Base-by-base conservation (phyloP, 495 filamentous ascomycete genomes). In the Penicillium cataractarum region DNA sequence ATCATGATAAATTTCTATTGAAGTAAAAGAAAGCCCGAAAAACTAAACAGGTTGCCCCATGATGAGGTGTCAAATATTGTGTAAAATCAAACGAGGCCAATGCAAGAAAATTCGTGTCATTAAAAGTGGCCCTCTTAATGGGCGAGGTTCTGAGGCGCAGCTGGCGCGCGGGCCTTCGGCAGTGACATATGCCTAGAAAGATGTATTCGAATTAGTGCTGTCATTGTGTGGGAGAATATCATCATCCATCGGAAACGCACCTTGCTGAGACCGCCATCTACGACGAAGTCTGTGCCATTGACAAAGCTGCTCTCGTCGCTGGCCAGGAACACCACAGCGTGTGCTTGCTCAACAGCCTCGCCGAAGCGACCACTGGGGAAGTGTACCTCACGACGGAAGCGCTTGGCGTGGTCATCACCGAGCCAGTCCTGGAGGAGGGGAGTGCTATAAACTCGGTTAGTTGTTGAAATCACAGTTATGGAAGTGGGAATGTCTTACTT, bases 231-330 rank as follows among this genome's bases (percentile, higher is more conserved):
- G n/a, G n/a, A n/a, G n/a, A n/a, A n/a, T n/a, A n/a, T n/a, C n/a
- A n/a, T n/a, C n/a, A 46, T 3, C 21, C n/a, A 44, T 22, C 24
- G 31, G 15, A 8, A 29, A 66, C 75, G 44, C 71, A 83, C 83
- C 83, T 90, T 97, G 63, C 86, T 94, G 91, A 99, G 91, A 27
- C 95, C 95, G 44, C 94, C 94, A 68, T 98, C 95, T n/a, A 98
- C 94, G 8, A 94, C 87, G 78, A 99, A 96, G 66, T 98, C 95
- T 52, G 87, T 84, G 3, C 91, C 95, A 62, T 95, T 98, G 50
- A 97, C 89, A 65, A 97, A 99, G 76, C 91, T 90, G 71, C 89
- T 89, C 74, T 99, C 95, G 68, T 99, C 95, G 66, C 90, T 95
- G 3, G 95, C 95, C 54, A 99, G 79, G 76, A 97, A 99, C 19